Evolutionary conservation across 495 filamentous ascomycete species (phyloP).

Genomic region (Cercophora samala): DNA sequence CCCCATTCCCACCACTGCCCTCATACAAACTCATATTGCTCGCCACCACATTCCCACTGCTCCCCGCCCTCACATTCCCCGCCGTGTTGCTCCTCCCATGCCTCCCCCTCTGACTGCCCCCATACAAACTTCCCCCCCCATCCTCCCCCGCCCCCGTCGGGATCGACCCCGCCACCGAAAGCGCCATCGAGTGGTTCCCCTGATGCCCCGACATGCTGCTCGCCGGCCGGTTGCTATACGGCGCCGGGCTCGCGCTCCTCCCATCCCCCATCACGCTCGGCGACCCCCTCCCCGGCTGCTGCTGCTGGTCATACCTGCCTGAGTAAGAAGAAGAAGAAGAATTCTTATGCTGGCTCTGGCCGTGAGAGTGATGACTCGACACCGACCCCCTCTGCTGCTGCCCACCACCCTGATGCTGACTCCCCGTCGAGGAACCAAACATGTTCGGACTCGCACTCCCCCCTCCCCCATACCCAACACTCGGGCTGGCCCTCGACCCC

Average conservation of each 20-base stretch:
- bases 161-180: slow-evolving; percentile 61
- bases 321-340: neutral
- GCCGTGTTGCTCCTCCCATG: slow-evolving; percentile 24
- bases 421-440: neutral
- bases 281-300: neutral
- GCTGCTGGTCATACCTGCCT: too few relatives aligned
- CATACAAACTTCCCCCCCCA: slow-evolving; percentile 41
- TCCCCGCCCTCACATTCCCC: neutral
- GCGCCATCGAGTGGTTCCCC: slow-evolving; percentile 58
- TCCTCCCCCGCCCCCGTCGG: slow-evolving; percentile 27
- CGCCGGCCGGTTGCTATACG: slow-evolving; percentile 37
- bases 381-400: slow-evolving; percentile 12
- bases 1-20: slow-evolving; percentile 40
- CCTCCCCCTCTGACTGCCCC: slow-evolving; percentile 51
- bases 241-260: slow-evolving; percentile 54
- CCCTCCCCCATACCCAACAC: neutral
- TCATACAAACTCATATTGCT: slow-evolving; percentile 62
- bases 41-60: slow-evolving; percentile 1
- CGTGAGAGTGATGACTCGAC: neutral
- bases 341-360: neutral
- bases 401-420: slow-evolving; percentile 1
- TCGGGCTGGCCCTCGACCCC: neutral
- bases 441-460: neutral
- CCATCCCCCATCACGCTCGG: neutral
- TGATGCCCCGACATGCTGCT: slow-evolving; percentile 16